Percentiles rank a stretch among this genome's conserved stretches.
Evolutionary conservation across 768 basidiomycete species (phyloP).

Genomic region (Suillus subaureus): DNA sequence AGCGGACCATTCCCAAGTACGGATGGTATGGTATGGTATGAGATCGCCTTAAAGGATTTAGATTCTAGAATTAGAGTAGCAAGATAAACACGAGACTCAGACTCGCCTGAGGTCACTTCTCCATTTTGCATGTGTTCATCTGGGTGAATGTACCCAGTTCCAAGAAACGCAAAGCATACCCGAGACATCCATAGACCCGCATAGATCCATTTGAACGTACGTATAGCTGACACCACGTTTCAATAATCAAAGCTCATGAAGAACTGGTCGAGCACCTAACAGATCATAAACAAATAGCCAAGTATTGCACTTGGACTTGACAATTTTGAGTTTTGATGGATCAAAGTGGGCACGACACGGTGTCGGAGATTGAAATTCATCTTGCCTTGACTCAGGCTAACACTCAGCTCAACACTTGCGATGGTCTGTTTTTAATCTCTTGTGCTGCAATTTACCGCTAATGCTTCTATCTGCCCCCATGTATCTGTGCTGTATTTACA

Average conservation of each 20-base stretch:
- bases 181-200: slow-evolving; percentile 29
- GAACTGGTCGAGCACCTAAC: not conserved
- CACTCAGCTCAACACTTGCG: not conserved
- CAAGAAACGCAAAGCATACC: slow-evolving; percentile 33
- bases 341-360: not conserved
- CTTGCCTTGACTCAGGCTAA: slow-evolving; percentile 14
- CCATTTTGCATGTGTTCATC: slow-evolving; percentile 46
- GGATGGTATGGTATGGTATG: slow-evolving; percentile 28
- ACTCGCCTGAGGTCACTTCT: slow-evolving; percentile 38
- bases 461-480: not conserved
- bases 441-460: slow-evolving; percentile 17
- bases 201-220: slow-evolving; percentile 24
- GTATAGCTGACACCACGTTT: slow-evolving; percentile 16
- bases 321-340: not conserved
- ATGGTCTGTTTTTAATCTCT: slow-evolving; percentile 29
- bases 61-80: slow-evolving; percentile 11
- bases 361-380: slow-evolving; percentile 31
- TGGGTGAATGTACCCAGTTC: slow-evolving; percentile 43
- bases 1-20: slow-evolving; percentile 42
- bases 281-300: not conserved
- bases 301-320: not conserved
- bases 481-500: too few species aligned
- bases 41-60: slow-evolving; percentile 23
- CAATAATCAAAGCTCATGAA: not conserved
- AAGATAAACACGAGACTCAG: slow-evolving; percentile 6